phyloP scores from a whole-genome alignment of 352 stramenopile species.

The Phytopythium litorale region DNA sequence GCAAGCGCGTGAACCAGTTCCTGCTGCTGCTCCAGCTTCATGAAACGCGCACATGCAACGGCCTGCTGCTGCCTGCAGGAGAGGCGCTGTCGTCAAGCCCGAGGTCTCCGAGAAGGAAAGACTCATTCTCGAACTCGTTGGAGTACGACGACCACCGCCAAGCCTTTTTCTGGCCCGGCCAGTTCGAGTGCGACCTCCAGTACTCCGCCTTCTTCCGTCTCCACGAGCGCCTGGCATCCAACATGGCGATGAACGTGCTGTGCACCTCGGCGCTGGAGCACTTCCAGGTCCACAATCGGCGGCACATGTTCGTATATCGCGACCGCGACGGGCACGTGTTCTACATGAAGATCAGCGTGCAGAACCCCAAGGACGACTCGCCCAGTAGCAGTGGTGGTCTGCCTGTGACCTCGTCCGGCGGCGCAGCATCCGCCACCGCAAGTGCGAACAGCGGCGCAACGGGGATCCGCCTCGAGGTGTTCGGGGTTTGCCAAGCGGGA shows the following conservation, averaged over 20 bases:
- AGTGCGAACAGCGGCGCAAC: constrained; percentile 9
- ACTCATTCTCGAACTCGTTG: constrained; percentile 21
- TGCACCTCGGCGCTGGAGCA: constrained; percentile 84
- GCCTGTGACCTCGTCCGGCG: neutral
- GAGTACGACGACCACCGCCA: constrained; percentile 21
- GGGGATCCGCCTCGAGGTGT: constrained; percentile 80
- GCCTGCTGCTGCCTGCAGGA: constrained; percentile 54
- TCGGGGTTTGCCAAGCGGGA: constrained; percentile 70
- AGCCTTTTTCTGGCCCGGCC: constrained; percentile 80
- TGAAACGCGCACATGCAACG: constrained; percentile 75
- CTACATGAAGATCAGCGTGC: constrained; percentile 86
- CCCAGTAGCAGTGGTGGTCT: neutral
- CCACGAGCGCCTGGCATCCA: constrained; percentile 72
- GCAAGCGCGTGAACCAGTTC: constrained; percentile 83
- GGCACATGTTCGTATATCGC: constrained; percentile 85
- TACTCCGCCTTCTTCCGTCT: constrained; percentile 79
- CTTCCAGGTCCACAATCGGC: constrained; percentile 88
- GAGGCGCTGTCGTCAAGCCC: constrained; percentile 31
- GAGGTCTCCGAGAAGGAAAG: constrained; percentile 30
- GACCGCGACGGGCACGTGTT: constrained; percentile 84
- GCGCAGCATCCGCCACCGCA: neutral
- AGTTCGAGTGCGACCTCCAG: constrained; percentile 82
- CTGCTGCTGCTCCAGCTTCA: constrained; percentile 81
- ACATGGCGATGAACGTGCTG: constrained; percentile 77
- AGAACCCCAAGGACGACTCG: constrained; percentile 14